These are phyloP conservation scores for Mortierella sp. DNA, from an alignment of 371 early-diverging fungal species.

Conservation along the genomic window DNA sequence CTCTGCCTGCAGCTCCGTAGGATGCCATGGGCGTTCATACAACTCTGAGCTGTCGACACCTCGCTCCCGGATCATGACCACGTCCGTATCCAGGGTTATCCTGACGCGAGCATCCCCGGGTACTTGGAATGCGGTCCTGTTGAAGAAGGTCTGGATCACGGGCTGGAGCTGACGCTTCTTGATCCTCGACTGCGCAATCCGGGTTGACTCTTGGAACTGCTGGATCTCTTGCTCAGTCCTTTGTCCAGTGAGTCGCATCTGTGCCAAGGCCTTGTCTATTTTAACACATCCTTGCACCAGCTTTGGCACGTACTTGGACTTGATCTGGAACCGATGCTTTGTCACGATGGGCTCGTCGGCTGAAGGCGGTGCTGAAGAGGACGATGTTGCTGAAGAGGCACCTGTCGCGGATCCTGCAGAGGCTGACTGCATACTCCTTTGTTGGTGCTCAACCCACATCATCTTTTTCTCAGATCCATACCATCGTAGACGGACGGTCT, in stretches of 20 bases:
- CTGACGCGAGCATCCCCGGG: constrained; percentile 91
- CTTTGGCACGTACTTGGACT: constrained; percentile 58
- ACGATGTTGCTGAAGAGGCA: constrained; percentile 25
- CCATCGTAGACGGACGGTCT: constrained; percentile 92
- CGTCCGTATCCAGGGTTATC: constrained; percentile 95
- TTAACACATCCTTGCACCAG: constrained; percentile 82
- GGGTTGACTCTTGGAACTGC: constrained; percentile 74
- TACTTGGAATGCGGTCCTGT: constrained; percentile 97
- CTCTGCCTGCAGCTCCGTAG: constrained; percentile 79
- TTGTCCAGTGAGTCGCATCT: constrained; percentile 76
- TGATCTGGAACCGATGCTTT: constrained; percentile 68
- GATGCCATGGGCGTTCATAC: constrained; percentile 40
- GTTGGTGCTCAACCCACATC: constrained; percentile 51
- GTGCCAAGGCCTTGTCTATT: constrained; percentile 86
- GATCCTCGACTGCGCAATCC: constrained; percentile 81
- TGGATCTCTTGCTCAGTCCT: constrained; percentile 76
- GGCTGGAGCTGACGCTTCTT: constrained; percentile 80
- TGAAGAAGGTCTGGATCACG: constrained; percentile 90
- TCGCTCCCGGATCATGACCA: constrained; percentile 93
- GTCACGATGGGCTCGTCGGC: constrained; percentile 26
- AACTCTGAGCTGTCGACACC: constrained; percentile 42
- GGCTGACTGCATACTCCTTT: constrained; percentile 6
- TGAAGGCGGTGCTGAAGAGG: constrained; percentile 1
- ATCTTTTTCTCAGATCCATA: constrained; percentile 77
- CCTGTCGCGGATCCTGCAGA: background rate